phyloP scores from a whole-genome alignment of 148 eudicot species.

The Rheum nobile region DNA sequence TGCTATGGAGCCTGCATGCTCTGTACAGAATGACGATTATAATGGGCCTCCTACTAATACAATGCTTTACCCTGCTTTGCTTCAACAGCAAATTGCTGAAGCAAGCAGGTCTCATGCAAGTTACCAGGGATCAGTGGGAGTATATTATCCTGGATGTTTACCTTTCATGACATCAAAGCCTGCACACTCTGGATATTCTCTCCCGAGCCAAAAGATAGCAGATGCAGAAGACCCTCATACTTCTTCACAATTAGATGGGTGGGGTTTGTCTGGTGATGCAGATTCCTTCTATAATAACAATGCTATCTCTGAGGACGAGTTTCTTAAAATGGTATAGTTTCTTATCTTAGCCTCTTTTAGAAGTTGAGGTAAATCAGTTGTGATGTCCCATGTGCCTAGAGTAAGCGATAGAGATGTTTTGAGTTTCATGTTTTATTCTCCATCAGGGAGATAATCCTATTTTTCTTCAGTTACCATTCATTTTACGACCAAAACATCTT shows the following conservation, averaged over 20 bases:
- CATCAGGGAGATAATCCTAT: not conserved
- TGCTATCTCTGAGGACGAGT: constrained; percentile 56
- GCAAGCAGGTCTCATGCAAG: constrained; percentile 31
- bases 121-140: constrained; percentile 27
- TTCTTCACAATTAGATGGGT: constrained; percentile 27
- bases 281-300: constrained; percentile 24
- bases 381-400: not conserved
- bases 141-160: constrained; percentile 18
- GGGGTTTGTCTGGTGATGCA: constrained; percentile 35
- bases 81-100: constrained; percentile 46
- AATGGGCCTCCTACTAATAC: constrained; percentile 27
- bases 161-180: constrained; percentile 23
- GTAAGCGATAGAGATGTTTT: not conserved
- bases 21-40: constrained; percentile 26
- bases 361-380: not conserved
- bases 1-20: constrained; percentile 29
- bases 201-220: constrained; percentile 14
- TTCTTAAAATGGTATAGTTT: constrained; percentile 70
- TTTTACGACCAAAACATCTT: not conserved
- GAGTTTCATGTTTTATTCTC: not conserved
- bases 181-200: constrained; percentile 16
- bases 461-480: not conserved
- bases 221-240: constrained; percentile 21
- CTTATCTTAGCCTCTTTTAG: constrained; percentile 4
- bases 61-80: constrained; percentile 35